Evolutionary conservation across 2,329 filamentous ascomycete species (phyloP).

Genomic region (Diaporthe citrichinensis): DNA sequence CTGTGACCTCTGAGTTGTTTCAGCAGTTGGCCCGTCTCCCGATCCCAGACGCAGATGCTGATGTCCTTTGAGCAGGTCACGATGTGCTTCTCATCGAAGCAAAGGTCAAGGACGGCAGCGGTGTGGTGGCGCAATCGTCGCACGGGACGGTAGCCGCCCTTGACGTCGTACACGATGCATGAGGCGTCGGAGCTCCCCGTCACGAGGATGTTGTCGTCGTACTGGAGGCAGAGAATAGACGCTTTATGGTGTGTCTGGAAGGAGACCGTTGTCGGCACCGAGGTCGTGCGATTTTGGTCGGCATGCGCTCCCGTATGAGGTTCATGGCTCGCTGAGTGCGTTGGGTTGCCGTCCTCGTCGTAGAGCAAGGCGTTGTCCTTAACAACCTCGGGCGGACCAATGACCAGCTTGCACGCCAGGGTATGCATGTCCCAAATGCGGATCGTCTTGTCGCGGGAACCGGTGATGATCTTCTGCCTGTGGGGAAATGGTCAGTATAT

Average conservation of each 20-base stretch:
- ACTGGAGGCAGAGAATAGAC: constrained; percentile 95
- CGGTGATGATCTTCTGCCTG: constrained; percentile 94
- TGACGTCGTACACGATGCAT: constrained; percentile 92
- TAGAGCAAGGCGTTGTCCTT: constrained; percentile 65
- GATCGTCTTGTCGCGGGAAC: constrained; percentile 94
- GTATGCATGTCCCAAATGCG: constrained; percentile 96
- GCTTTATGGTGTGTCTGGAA: constrained; percentile 84
- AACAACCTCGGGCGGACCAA: constrained; percentile 81
- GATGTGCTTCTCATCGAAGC: constrained; percentile 92
- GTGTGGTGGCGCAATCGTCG: constrained; percentile 83
- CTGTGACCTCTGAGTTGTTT: constrained; percentile 87
- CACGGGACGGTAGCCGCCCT: constrained; percentile 83
- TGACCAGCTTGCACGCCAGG: constrained; percentile 85
- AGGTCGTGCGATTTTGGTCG: constrained; percentile 53
- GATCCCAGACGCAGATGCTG: constrained; percentile 95
- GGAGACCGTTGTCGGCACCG: constrained; percentile 67
- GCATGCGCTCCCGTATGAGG: constrained; percentile 44
- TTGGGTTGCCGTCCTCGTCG: constrained; percentile 64
- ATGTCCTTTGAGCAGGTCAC: constrained; percentile 98
- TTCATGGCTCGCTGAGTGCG: constrained; percentile 69
- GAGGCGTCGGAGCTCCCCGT: constrained; percentile 94
- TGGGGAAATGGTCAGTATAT: neutral
- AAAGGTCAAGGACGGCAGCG: constrained; percentile 92
- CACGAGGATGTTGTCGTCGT: constrained; percentile 92
- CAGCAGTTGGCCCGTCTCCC: constrained; percentile 80